Base-by-base conservation (phyloP, 768 basidiomycete genomes). In the Dendrothele bispora region DNA sequence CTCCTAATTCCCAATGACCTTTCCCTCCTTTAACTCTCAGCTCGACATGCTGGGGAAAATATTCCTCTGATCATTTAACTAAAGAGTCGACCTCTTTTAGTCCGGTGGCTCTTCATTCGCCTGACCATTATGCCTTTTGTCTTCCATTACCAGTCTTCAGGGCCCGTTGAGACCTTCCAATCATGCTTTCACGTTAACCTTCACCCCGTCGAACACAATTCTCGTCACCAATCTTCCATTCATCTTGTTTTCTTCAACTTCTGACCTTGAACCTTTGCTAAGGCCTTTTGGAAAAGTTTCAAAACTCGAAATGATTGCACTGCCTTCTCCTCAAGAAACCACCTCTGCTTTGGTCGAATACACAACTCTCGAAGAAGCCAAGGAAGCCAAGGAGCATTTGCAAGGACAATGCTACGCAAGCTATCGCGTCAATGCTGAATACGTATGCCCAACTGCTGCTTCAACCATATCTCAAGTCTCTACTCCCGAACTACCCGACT, bases 261-360 rank as follows among this genome's bases (percentile, higher is more conserved):
- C 77, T 43, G 88, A 90, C 58, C 64, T 89, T 53, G 75, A 85
- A 42, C 87, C 87, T n/a, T 71, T 90, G 30, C 76, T 90, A 49
- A 79, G 72, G 62, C 88, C 88, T 20, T 90, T 83, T 57, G 88
- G 88, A 12, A 67, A 72, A 25, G 79, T 88, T 60, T 81, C 82
- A 57, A 78, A 78, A 45, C 73, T 89, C 44, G 77, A 79, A 53
- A 73, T 73, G 32, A 49, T 84, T 11, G 64, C 73, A 26, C 60
- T 72, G n/a, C 61, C 60, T 30, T 66, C 68, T 6, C 54, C 64
- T 26, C 55, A 65, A 45, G 72, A 70, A 40, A 75, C 72, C 30
- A 70, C 78, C 28, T 77, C 82, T 22, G 84, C 76, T 44, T 55
- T 81, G 21, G 86, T 87, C n/a, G 81, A 86, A 60, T 88, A 86